A percentile compares a stretch with the other conserved stretches of the same genome.
phyloP scores from a whole-genome alignment of 2,329 filamentous ascomycete genomes.

The Ophiostoma ulmi region DNA sequence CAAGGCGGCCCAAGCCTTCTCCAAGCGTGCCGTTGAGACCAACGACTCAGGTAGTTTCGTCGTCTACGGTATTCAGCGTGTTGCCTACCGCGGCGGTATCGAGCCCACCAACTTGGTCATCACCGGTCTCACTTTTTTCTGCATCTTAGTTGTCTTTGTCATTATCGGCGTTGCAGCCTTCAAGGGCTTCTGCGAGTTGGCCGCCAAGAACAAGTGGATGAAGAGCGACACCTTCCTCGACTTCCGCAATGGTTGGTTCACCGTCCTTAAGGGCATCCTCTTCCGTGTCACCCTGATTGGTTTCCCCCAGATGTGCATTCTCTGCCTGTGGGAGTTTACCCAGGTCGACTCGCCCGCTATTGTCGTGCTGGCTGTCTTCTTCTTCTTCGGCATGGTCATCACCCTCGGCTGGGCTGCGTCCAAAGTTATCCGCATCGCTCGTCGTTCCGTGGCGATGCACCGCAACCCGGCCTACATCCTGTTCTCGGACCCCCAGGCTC shows the following conservation, averaged over 20 bases:
- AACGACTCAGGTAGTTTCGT: constrained; percentile 42
- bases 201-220: constrained; percentile 66
- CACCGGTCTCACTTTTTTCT: constrained; percentile 76
- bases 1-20: constrained; percentile 31
- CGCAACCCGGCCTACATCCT: constrained; percentile 88
- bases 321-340: constrained; percentile 83
- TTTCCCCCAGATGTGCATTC: constrained; percentile 76
- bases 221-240: constrained; percentile 69
- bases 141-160: constrained; percentile 68
- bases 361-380: constrained; percentile 73
- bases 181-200: constrained; percentile 68
- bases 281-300: constrained; percentile 79
- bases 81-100: constrained; percentile 73
- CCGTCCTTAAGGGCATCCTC: constrained; percentile 78
- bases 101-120: constrained; percentile 82
- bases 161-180: constrained; percentile 65
- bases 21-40: constrained; percentile 48
- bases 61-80: constrained; percentile 72
- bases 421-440: constrained; percentile 77
- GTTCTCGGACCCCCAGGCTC: constrained; percentile 74
- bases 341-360: constrained; percentile 71
- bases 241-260: constrained; percentile 82
- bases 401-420: constrained; percentile 72
- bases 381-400: constrained; percentile 67
- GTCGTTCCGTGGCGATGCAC: constrained; percentile 76